These are phyloP conservation scores for Antrodiella citrinella DNA, from an alignment of 768 basidiomycete species.

Conservation along the genomic window DNA sequence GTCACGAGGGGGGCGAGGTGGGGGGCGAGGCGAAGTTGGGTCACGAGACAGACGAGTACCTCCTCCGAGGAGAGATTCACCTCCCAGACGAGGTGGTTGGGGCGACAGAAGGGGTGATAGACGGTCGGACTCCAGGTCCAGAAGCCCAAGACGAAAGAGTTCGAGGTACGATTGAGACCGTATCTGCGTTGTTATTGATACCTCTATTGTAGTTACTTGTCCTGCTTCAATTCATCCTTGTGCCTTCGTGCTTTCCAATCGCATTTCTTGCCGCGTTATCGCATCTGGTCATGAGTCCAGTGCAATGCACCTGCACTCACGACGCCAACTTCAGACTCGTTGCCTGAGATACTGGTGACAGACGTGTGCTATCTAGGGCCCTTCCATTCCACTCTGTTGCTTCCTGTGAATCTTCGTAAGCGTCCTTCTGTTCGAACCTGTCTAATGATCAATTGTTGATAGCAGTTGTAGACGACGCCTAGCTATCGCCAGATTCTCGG, in stretches of 20 bases:
- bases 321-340: no score
- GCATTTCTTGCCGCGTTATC: no score
- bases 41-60: slow-evolving; percentile 33
- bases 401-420: no score
- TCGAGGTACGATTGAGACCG: slow-evolving; percentile 8
- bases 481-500: no score
- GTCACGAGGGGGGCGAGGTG: slow-evolving; percentile 28
- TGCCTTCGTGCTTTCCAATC: neutral
- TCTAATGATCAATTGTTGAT: no score
- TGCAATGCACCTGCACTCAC: no score
- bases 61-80: slow-evolving; percentile 19
- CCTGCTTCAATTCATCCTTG: neutral
- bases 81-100: slow-evolving; percentile 24
- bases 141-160: slow-evolving; percentile 31
- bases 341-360: no score
- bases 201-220: neutral
- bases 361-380: no score
- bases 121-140: slow-evolving; percentile 31
- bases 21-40: slow-evolving; percentile 36
- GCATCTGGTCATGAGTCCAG: no score
- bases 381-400: no score
- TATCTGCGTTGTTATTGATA: neutral
- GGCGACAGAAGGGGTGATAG: slow-evolving; percentile 28
- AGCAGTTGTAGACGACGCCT: no score
- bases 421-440: no score